Evolutionary conservation across 2,329 filamentous ascomycete species (phyloP), one percentile per base, ranked within the genome.

Genomic region (Colletotrichum sansevieriae): DNA sequence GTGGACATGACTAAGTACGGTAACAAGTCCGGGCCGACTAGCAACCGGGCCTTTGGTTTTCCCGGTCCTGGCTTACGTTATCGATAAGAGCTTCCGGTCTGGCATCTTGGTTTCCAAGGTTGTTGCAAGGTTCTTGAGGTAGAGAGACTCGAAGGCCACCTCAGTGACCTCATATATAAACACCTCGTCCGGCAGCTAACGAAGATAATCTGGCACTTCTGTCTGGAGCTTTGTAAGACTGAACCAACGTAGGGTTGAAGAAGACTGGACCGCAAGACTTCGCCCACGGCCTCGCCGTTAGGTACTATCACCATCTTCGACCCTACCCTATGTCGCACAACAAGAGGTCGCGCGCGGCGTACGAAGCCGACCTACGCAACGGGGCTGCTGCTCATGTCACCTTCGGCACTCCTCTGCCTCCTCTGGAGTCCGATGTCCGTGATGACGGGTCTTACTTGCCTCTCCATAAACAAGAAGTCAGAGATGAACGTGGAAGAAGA

Each of bases 381-480:
- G 84, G 88, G 67, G 87, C 91, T 76, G 90, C 92, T 13, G 91
- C 92, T 1, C 97, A 90, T 79, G 92, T 91, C 64, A 77, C 91
- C 65, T 97, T 92, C 78, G 96, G 96, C 76, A 97, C 94, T 3
- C 91, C 95, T 9, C 85, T 99, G 15, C 94, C 94, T 1, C 88
- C 92, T 3, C 83, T 89, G 69, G 93, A 97, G 75, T 85, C 91
- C 56, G 88, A 93, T 20, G 85, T 88, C 43, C 91, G 94, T 74
- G 95, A 98, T 78, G 93, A 98, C 82, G 95, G 95, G 70, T 94
- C 93, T 46, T 98, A 95, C 77, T 88, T 97, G 15, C 96, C 96
- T 0, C 82, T 97, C n/a, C 98, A 96, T 94, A 97, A 98, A 83
- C 96, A 99, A 83, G 95, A 98, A 77, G 95, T 97, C 78, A 92